Conservation (phyloP, 176 grass and related monocot genomes). For the Melocanna baccifera region DNA sequence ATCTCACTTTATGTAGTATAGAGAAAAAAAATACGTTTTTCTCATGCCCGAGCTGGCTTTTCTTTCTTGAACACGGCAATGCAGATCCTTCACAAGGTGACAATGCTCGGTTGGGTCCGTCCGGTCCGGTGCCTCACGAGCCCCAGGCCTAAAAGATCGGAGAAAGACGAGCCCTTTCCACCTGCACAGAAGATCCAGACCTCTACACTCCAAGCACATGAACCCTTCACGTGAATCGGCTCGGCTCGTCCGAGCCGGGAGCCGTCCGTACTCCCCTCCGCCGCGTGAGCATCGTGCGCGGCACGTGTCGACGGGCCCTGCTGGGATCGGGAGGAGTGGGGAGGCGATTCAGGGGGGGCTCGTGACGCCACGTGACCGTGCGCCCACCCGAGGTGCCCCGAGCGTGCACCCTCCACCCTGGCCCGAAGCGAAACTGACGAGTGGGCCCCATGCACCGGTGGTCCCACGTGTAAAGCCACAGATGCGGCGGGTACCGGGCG, state of each 20-base stretch:
- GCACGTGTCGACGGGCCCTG: slow-evolving; percentile 6
- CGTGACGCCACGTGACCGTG: slow-evolving; percentile 52
- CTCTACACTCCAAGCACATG: neutral
- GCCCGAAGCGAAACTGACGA: neutral
- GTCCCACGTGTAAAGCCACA: accelerated
- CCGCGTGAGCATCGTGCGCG: slow-evolving; percentile 34
- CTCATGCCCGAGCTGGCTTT: neutral
- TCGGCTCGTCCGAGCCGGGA: neutral
- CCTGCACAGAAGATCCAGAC: neutral
- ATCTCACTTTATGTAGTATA: neutral
- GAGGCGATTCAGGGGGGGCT: slow-evolving; percentile 22
- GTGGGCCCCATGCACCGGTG: accelerated
- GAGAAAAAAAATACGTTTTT: neutral
- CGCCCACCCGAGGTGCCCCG: slow-evolving; percentile 3
- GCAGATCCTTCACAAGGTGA: neutral
- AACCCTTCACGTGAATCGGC: neutral
- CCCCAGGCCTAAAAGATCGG: neutral
- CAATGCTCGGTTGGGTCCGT: neutral
- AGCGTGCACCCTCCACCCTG: neutral
- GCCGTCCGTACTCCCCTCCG: neutral
- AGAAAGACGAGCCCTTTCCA: neutral
- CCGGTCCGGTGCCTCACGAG: neutral
- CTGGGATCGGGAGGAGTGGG: neutral
- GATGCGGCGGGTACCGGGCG: neutral
- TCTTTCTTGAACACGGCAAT: neutral